These are phyloP conservation scores for Austropuccinia psidii DNA, from an alignment of 1,284 basidiomycete genomes.

Conservation along the genomic window DNA sequence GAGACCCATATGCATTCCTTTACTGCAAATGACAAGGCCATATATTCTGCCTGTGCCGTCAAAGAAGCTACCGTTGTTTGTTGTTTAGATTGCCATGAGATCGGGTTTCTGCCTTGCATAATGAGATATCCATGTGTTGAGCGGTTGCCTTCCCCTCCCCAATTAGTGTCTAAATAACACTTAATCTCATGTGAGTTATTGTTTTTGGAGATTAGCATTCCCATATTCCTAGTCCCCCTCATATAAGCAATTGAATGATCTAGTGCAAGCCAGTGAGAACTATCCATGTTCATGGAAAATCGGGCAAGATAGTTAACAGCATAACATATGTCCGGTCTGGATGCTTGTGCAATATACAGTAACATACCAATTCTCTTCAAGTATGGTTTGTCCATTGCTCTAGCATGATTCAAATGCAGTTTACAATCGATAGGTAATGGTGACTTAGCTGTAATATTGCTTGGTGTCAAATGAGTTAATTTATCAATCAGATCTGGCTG, in stretches of 20 bases:
- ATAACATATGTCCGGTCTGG: constrained; percentile 7
- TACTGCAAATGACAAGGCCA: background rate
- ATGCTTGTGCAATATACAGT: background rate
- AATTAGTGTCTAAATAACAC: background rate
- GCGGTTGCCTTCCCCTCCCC: constrained; percentile 4
- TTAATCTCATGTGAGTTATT: background rate
- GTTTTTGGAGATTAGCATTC: background rate
- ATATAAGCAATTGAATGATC: background rate
- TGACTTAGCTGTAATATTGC: background rate
- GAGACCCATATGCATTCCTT: background rate
- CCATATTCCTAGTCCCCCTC: background rate
- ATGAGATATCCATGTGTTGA: too few relatives aligned
- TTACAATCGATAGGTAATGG: background rate
- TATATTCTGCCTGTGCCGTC: too few relatives aligned
- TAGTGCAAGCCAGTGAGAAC: background rate
- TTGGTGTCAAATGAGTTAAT: background rate
- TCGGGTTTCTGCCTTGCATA: too few relatives aligned
- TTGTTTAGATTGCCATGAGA: too few relatives aligned
- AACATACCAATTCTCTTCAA: background rate
- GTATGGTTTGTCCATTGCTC: background rate
- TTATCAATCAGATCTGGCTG: background rate
- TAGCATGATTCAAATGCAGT: background rate
- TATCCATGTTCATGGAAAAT: background rate
- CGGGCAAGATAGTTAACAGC: constrained; percentile 8
- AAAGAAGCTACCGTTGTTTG: too few relatives aligned